Percentiles rank a stretch among this genome's conserved stretches.
These are phyloP conservation scores for Malus asiatica DNA, from an alignment of 306 rosid species.

Conservation along the genomic window DNA sequence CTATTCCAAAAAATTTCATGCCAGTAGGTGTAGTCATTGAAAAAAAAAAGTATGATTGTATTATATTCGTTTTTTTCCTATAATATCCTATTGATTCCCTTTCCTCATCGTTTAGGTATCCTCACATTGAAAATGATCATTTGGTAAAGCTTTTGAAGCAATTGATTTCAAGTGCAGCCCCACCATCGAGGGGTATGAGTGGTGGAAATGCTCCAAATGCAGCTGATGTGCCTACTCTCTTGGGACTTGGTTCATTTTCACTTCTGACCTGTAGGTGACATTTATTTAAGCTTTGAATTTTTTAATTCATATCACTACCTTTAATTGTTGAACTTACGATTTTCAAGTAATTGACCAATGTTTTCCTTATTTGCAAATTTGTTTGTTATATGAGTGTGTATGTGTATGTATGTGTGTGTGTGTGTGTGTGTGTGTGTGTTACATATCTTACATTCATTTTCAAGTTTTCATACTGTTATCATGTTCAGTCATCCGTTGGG, in stretches of 20 bases:
- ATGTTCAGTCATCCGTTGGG: neutral
- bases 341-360: neutral
- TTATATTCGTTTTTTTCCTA: neutral
- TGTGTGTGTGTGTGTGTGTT: neutral
- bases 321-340: neutral
- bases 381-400: neutral
- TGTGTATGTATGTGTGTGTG: no score
- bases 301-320: neutral
- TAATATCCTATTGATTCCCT: conserved; percentile 17
- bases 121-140: conserved; percentile 84
- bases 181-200: conserved; percentile 45
- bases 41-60: neutral
- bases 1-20: neutral
- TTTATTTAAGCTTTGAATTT: conserved; percentile 15
- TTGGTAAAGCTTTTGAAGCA: conserved; percentile 91
- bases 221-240: conserved; percentile 92
- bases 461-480: neutral
- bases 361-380: neutral
- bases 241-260: conserved; percentile 85
- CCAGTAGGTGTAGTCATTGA: neutral
- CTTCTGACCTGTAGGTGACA: conserved; percentile 67
- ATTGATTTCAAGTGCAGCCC: conserved; percentile 46
- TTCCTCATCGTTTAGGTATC: conserved; percentile 52
- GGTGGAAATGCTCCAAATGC: conserved; percentile 78
- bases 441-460: neutral